Percentiles rank a stretch among this genome's conserved stretches.
phyloP scores from a whole-genome alignment of 495 filamentous ascomycete species.

The Tuber umbilicatum region DNA sequence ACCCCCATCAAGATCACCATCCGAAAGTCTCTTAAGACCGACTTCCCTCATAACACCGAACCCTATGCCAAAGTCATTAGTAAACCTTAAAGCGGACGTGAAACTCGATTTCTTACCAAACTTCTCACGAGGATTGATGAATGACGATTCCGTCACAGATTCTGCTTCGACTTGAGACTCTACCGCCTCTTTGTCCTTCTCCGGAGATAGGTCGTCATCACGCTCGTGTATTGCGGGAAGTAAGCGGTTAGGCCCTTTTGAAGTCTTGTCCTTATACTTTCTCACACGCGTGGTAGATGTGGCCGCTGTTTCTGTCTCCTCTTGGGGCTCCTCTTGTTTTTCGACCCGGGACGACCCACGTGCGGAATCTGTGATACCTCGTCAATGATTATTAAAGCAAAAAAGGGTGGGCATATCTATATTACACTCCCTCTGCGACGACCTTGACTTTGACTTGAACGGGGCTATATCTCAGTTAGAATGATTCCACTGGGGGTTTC shows the following conservation, averaged over 20 bases:
- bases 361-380: neutral
- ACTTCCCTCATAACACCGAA: neutral
- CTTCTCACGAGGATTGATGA: slow-evolving; percentile 1
- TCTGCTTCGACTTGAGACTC: neutral
- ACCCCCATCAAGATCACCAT: neutral
- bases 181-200: neutral
- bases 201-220: neutral
- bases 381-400: neutral
- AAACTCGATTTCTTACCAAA: neutral
- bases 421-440: neutral
- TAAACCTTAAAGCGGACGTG: neutral
- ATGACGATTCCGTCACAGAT: neutral
- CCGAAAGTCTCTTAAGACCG: slow-evolving; percentile 1
- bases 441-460: neutral
- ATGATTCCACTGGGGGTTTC: neutral
- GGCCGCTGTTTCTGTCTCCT: neutral
- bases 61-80: neutral
- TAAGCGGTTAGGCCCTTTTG: neutral
- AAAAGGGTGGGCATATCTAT: neutral
- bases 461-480: neutral
- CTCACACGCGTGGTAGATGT: neutral
- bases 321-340: neutral
- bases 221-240: neutral
- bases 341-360: neutral
- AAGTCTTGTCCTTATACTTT: neutral